Evolutionary conservation across 106 monocot species (phyloP), one percentile per base, ranked within the genome.

Genomic region (Acorus calamus): DNA sequence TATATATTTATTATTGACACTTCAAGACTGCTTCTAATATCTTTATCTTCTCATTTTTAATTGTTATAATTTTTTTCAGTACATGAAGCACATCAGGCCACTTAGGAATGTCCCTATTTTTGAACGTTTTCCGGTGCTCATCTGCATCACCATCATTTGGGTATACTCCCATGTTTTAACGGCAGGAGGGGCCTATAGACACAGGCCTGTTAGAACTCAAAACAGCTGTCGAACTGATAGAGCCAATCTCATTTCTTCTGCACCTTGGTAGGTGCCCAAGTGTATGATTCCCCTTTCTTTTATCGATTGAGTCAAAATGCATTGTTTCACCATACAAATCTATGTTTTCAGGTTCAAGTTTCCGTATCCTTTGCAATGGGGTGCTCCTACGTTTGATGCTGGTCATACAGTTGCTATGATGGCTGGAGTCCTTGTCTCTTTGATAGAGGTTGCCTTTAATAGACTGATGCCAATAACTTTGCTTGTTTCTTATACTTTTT

Each of bases 301-400:
- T 2, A 57, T 54, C 28, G 2, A 8, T 13, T 55, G 66, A n/a
- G 43, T 53, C 0, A 42, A 50, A 12, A 7, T 6, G 11, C 8
- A 3, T 7, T 44, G 4, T 53, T 5, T 14, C 45, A 6, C 14
- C 49, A 55, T 5, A 3, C 6, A 49, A 41, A 3, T 8, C 41
- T 42, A 11, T 63, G 47, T n/a, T 55, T 46, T 52, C 59, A 86
- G 87, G 87, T 72, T 87, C 57, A 83, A 73, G 57, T 72, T 80
- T 62, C 87, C 87, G 46, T 81, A 82, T 70, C 87, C 87, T 42
- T 75, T 87, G 59, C 80, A 87, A 73, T 87, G 87, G 87, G 87
- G 87, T 47, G 72, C 87, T 13, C 87, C 87, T 46, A 87, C 87
- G 49, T 87, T 87, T 80, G 67, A 87, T 80, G 80, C 80, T 73